phyloP scores from a whole-genome alignment of 768 basidiomycete genomes.

The Hydnomerulius pinastri region DNA sequence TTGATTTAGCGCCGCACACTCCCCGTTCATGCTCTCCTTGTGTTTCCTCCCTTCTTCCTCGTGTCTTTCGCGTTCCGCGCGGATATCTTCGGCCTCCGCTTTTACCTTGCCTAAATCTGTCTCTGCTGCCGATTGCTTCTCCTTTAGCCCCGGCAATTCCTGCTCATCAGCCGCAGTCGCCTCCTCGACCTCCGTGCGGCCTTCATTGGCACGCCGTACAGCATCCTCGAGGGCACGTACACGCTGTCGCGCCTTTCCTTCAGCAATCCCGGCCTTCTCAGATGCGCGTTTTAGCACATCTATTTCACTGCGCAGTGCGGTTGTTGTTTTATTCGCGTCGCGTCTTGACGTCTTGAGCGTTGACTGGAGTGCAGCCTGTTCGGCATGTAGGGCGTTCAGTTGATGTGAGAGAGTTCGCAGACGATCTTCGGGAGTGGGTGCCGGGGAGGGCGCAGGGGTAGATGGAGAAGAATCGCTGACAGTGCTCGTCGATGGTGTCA shows the following conservation, averaged over 20 bases:
- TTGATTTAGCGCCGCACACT: slow-evolving; percentile 55
- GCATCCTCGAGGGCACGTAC: slow-evolving; percentile 87
- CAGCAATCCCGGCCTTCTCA: slow-evolving; percentile 74
- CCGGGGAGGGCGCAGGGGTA: slow-evolving; percentile 28
- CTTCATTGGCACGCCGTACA: slow-evolving; percentile 72
- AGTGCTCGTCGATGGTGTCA: slow-evolving; percentile 32
- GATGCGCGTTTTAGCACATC: slow-evolving; percentile 80
- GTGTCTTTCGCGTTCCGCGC: slow-evolving; percentile 46
- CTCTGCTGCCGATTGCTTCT: slow-evolving; percentile 44
- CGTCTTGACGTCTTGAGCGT: slow-evolving; percentile 78
- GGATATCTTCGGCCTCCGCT: slow-evolving; percentile 46
- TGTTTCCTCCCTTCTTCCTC: slow-evolving; percentile 55
- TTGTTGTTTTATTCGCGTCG: slow-evolving; percentile 82
- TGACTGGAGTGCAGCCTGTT: slow-evolving; percentile 66
- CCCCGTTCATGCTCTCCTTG: slow-evolving; percentile 56
- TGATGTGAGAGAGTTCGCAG: slow-evolving; percentile 64
- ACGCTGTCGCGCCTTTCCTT: slow-evolving; percentile 84
- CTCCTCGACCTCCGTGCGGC: slow-evolving; percentile 47
- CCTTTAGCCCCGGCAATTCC: slow-evolving; percentile 41
- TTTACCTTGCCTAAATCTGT: slow-evolving; percentile 41
- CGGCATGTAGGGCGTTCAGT: slow-evolving; percentile 60
- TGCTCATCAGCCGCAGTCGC: slow-evolving; percentile 39
- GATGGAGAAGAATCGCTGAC: slow-evolving; percentile 12
- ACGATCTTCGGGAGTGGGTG: slow-evolving; percentile 63
- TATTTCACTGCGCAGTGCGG: slow-evolving; percentile 80